phyloP scores from a whole-genome alignment of 106 monocot species.

The Dactylorhiza incarnata region DNA sequence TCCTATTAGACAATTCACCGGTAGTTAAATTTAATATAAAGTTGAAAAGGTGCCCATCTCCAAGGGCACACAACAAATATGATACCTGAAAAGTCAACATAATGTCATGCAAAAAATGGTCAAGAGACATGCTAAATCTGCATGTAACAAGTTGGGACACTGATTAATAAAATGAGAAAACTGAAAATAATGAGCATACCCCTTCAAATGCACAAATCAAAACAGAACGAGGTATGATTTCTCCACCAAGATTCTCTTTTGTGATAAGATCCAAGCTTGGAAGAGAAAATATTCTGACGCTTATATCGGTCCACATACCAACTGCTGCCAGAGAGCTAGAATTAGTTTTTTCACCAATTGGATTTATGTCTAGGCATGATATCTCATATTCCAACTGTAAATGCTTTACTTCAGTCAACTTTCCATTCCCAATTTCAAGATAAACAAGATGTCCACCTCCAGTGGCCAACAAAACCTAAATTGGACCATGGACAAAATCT shows the following conservation, averaged over 20 bases:
- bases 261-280: conserved; percentile 63
- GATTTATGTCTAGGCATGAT: conserved; percentile 95
- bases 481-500: conserved; percentile 2
- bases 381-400: conserved; percentile 83
- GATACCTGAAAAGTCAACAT: conserved; percentile 39
- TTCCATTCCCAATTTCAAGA: conserved; percentile 70
- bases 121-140: background rate
- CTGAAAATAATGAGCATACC: conserved; percentile 35
- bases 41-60: conserved; percentile 93
- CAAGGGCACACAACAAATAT: conserved; percentile 93
- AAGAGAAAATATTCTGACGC: conserved; percentile 84
- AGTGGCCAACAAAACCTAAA: conserved; percentile 84
- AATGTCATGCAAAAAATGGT: background rate
- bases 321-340: conserved; percentile 71
- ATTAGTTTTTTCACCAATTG: conserved; percentile 61
- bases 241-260: conserved; percentile 82
- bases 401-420: conserved; percentile 75
- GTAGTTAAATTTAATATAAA: conserved; percentile 60
- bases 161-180: background rate
- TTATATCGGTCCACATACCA: conserved; percentile 99
- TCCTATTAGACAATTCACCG: conserved; percentile 69
- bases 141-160: background rate
- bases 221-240: conserved; percentile 97
- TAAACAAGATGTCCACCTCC: conserved; percentile 97
- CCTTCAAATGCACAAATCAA: conserved; percentile 90